A percentile compares a stretch with the other conserved stretches of the same genome.
These are phyloP conservation scores for Echria macrotheca DNA, from an alignment of 495 filamentous ascomycete genomes.

Conservation along the genomic window DNA sequence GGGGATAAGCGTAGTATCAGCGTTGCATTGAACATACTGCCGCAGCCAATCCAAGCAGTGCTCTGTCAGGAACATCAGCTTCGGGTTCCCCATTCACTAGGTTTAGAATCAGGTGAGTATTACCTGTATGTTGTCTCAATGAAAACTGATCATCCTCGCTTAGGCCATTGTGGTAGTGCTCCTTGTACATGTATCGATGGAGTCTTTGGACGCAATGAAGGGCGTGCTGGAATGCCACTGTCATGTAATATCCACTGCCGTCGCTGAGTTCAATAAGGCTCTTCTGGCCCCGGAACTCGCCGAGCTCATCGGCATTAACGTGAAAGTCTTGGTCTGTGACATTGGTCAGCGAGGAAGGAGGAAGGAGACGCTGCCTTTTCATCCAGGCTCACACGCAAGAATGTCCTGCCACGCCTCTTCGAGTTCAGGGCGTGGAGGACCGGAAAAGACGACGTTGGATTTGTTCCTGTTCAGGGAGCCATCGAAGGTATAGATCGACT, in stretches of 20 bases:
- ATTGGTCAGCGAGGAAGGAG: background rate
- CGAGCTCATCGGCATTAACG: background rate
- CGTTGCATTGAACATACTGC: conserved; percentile 14
- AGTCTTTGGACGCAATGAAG: conserved; percentile 9
- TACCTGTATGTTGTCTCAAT: conserved; percentile 1
- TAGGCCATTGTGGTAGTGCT: conserved; percentile 4
- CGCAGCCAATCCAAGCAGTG: conserved; percentile 10
- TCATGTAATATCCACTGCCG: conserved; percentile 2
- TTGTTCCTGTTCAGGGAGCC: background rate
- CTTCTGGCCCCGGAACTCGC: background rate
- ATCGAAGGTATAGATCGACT: background rate
- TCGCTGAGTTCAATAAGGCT: conserved; percentile 4
- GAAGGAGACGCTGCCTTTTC: background rate
- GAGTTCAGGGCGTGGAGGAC: conserved; percentile 5
- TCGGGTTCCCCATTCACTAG: background rate
- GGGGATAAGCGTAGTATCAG: conserved; percentile 3
- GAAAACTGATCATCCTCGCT: background rate
- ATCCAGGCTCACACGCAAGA: background rate
- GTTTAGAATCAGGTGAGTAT: background rate
- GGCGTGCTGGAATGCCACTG: conserved; percentile 4
- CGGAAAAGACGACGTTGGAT: background rate
- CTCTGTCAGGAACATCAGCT: background rate
- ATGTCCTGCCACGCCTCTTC: conserved; percentile 5
- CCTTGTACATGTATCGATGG: conserved; percentile 2
- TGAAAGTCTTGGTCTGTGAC: background rate